Conservation (phyloP, 2,329 filamentous ascomycete genomes). For the Penicillium hordei region DNA sequence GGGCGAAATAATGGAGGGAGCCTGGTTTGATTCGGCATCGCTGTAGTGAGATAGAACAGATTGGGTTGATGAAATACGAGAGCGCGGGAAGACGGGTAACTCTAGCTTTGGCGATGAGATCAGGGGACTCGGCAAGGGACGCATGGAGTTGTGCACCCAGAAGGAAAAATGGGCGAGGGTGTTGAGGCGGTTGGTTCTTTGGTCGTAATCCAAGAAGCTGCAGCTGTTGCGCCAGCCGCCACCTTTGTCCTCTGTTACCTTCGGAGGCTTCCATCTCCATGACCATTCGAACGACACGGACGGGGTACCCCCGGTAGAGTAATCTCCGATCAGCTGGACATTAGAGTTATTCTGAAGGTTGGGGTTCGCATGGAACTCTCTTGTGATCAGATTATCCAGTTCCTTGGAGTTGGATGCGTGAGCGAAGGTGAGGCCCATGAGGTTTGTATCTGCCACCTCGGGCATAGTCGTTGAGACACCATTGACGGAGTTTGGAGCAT, state of each 20-base stretch:
- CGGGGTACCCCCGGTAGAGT: constrained; percentile 74
- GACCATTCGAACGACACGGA: constrained; percentile 91
- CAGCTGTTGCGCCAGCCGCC: constrained; percentile 96
- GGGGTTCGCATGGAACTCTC: constrained; percentile 94
- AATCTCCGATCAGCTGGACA: constrained; percentile 92
- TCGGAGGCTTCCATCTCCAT: constrained; percentile 96
- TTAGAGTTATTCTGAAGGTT: constrained; percentile 97
- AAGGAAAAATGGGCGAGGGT: constrained; percentile 92
- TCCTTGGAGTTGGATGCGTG: constrained; percentile 83
- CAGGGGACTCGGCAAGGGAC: constrained; percentile 51
- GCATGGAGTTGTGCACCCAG: constrained; percentile 74
- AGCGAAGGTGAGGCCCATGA: constrained; percentile 88
- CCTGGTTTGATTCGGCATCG: constrained; percentile 58
- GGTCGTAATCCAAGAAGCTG: constrained; percentile 97
- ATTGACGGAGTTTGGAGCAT: constrained; percentile 53
- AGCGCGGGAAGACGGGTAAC: constrained; percentile 69
- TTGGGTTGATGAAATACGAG: constrained; percentile 81
- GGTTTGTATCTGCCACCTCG: constrained; percentile 65
- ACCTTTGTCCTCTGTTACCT: constrained; percentile 73
- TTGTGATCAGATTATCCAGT: constrained; percentile 87
- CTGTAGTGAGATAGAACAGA: constrained; percentile 82
- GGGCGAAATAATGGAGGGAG: constrained; percentile 30
- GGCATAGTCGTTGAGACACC: constrained; percentile 53
- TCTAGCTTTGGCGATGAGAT: constrained; percentile 73
- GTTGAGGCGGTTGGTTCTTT: constrained; percentile 82